Percentiles rank a stretch among this genome's conserved stretches.
Evolutionary conservation across 257 asterid genomes (phyloP).

Genomic region (Plantago major): DNA sequence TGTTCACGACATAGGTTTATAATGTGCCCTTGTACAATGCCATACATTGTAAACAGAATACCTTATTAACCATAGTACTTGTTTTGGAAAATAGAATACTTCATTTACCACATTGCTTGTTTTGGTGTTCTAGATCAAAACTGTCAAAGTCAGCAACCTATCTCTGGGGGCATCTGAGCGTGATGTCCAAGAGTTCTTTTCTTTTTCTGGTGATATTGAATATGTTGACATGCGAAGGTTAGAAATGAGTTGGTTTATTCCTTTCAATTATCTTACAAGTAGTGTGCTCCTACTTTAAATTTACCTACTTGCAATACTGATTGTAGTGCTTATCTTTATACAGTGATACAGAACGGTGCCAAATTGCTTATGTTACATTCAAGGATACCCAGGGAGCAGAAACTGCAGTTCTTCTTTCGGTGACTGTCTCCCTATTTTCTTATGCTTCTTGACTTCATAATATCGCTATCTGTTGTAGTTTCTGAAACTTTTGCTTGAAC

Average conservation of each 20-base stretch:
- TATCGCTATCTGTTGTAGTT: background rate
- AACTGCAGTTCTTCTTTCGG: slow-evolving; percentile 97
- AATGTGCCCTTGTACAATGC: background rate
- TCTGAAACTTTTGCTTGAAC: background rate
- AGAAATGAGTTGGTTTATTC: slow-evolving; percentile 16
- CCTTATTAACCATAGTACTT: slow-evolving; percentile 5
- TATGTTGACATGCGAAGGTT: slow-evolving; percentile 90
- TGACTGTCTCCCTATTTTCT: slow-evolving; percentile 26
- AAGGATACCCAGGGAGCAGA: slow-evolving; percentile 95
- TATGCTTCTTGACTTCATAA: background rate
- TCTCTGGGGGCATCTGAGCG: slow-evolving; percentile 84
- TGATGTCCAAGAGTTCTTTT: slow-evolving; percentile 82
- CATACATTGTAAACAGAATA: background rate
- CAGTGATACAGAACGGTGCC: slow-evolving; percentile 85
- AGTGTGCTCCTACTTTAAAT: background rate
- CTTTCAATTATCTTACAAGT: slow-evolving; percentile 4
- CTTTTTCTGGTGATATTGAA: slow-evolving; percentile 91
- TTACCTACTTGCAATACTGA: slow-evolving; percentile 9
- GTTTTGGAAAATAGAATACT: background rate
- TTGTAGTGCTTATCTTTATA: slow-evolving; percentile 14
- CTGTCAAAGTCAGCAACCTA: slow-evolving; percentile 86
- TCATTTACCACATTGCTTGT: slow-evolving; percentile 17
- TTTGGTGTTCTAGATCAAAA: slow-evolving; percentile 43
- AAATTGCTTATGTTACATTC: slow-evolving; percentile 88
- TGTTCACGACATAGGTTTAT: background rate